A percentile compares a stretch with the other conserved stretches of the same genome.
Evolutionary conservation across 495 filamentous ascomycete genomes (phyloP).

Genomic region (Penicillium bialowiezense): DNA sequence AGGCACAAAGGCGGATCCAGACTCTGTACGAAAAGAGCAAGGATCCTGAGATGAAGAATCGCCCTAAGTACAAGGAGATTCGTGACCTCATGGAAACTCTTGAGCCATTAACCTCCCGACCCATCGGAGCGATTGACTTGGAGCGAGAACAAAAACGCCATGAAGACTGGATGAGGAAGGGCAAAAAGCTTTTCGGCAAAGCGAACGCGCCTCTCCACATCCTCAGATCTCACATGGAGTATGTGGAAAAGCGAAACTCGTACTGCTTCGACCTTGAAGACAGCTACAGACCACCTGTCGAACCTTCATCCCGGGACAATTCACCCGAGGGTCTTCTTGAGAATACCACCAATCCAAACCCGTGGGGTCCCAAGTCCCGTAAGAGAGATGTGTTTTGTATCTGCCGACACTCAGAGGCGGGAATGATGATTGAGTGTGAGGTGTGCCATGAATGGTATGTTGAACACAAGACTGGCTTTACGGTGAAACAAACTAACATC

Average conservation of each 20-base stretch:
- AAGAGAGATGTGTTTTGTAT: slow-evolving; percentile 93
- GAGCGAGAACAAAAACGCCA: slow-evolving; percentile 95
- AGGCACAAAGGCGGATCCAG: slow-evolving; percentile 84
- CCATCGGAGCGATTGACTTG: slow-evolving; percentile 83
- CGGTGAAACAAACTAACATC: slow-evolving; percentile 10
- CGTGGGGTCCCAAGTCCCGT: slow-evolving; percentile 48
- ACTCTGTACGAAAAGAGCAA: slow-evolving; percentile 74
- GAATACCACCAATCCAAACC: slow-evolving; percentile 34
- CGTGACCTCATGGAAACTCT: slow-evolving; percentile 83
- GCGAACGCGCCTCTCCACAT: slow-evolving; percentile 97
- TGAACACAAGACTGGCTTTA: neutral
- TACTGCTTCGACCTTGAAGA: slow-evolving; percentile 94
- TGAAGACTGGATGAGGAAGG: slow-evolving; percentile 98
- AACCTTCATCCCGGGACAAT: slow-evolving; percentile 84
- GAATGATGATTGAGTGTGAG: slow-evolving; percentile 99
- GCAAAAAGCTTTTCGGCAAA: slow-evolving; percentile 98
- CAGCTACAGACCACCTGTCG: slow-evolving; percentile 82
- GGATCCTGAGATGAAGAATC: slow-evolving; percentile 68
- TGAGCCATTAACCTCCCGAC: slow-evolving; percentile 86
- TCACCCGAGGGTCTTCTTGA: slow-evolving; percentile 67
- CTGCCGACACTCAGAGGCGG: slow-evolving; percentile 86
- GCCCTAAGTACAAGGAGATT: slow-evolving; percentile 89
- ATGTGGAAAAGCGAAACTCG: slow-evolving; percentile 81
- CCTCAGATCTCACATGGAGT: slow-evolving; percentile 87
- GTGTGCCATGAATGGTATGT: slow-evolving; percentile 94